phyloP scores from a whole-genome alignment of 345 rosid genomes.

The Brassica cretica region DNA sequence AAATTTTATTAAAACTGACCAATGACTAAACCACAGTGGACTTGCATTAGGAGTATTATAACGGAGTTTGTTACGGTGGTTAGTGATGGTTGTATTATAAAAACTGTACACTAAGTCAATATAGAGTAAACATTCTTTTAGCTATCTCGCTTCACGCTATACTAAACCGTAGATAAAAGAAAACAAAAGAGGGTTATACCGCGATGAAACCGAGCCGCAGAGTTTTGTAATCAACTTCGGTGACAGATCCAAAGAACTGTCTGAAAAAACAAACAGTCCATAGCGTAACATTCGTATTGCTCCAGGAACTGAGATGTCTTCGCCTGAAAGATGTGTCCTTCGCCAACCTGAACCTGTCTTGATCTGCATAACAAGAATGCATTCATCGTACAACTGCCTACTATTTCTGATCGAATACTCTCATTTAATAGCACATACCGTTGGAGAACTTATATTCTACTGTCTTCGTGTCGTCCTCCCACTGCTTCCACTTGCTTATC shows the following conservation, averaged over 20 bases:
- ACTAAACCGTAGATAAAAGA: not conserved
- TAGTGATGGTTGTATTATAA: not conserved
- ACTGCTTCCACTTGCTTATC: not conserved
- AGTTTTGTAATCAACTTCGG: too few relatives aligned
- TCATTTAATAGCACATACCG: not conserved
- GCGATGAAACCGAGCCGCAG: not conserved
- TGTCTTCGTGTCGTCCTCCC: not conserved
- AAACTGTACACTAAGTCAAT: not conserved
- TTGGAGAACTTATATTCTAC: not conserved
- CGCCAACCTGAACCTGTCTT: not conserved
- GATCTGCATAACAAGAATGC: too few relatives aligned
- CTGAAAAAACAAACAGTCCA: not conserved
- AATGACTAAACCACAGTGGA: too few relatives aligned
- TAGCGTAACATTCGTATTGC: not conserved
- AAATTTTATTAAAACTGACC: too few relatives aligned
- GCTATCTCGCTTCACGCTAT: not conserved
- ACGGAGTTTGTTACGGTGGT: not conserved
- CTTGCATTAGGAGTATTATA: not conserved
- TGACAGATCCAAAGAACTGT: not conserved
- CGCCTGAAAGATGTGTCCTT: not conserved
- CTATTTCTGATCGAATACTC: not conserved
- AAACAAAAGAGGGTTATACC: not conserved
- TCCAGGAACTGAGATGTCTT: not conserved
- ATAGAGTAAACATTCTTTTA: not conserved
- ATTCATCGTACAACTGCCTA: not conserved